Base-by-base conservation (phyloP, 2,329 filamentous ascomycete genomes). In the Chrysoporthe puriensis region DNA sequence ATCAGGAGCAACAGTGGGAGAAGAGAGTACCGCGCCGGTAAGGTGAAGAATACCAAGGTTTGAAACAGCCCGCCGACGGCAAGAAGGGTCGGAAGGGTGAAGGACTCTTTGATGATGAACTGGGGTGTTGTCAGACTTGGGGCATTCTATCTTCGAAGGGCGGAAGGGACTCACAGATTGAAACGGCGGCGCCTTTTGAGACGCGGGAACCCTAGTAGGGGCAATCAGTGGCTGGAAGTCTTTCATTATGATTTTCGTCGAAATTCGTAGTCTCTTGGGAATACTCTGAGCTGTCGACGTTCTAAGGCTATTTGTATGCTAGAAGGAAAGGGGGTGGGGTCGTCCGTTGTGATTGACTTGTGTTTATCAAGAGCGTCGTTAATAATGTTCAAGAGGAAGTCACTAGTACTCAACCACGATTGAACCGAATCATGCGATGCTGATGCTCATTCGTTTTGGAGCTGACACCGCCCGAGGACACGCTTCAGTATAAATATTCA, bases 1-100 rank as follows among this genome's bases (percentile, higher is more conserved):
- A 70, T 48, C 13, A 70, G n/a, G 16, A 69, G 32, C 9, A 59
- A 8, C 13, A 63, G 14, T 0, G 70, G 70, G 6, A 69, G 9
- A 21, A 70, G 40, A 54, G 70, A 46, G 16, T 66, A 70, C 16
- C 64, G 69, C 2, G 59, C 58, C 1, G 69, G 69, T 7, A 71
- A 46, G 1, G 67, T 14, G 9, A 67, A 26, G 42, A 64, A 26
- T 5, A 62, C 26, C 40, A 56, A 2, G 9, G 58, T 52, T 43
- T 71, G 70, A 42, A 52, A 2, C 6, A 70, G 58, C 3, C 66
- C 70, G 6, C 70, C 70, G n/a, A 70, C 4, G 4, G 63, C 57
- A n/a, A 71, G 40, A 11, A 71, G 14, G 1, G 69, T 70, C 13
- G 58, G 54, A n/a, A 70, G 58, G 11, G 63, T 63, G 54, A 71